Base-by-base conservation (phyloP, 331 rosid genomes). In the Cydonia oblonga region DNA sequence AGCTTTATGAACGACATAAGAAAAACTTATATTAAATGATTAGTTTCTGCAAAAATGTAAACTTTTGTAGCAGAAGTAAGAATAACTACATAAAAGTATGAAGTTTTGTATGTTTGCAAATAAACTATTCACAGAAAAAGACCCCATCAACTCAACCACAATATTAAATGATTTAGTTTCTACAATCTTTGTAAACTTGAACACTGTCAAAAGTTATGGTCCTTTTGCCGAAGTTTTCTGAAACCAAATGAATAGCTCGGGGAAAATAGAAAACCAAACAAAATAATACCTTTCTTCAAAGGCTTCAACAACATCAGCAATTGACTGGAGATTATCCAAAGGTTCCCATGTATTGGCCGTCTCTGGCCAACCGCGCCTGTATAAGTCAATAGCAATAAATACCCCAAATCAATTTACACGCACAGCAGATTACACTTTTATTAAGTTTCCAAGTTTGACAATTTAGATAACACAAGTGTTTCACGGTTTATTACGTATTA, bases 301-400 rank as follows among this genome's bases (percentile, higher is more conserved):
- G n/a, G 91, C 83, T 9, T 90, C 88, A 20, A 92, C 78, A 74
- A 92, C 84, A 83, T 92, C 98, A 3, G 93, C 87, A 66, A 91
- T 87, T 20, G 93, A 79, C 81, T 84, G 90, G 71, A 92, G 91
- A 87, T 92, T 92, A 68, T 87, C 90, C 81, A 88, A 76, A 7
- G 98, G 98, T 82, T 92, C 98, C 98, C 98, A 92, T n/a, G 98
- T 92, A 80, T 88, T 92, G 75, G 96, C 93, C 2, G 93, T 82
- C 81, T 92, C 98, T 0, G 98, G 90, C 98, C 98, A 92, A 63
- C 90, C 96, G 7, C 90, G 91, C 98, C 98, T 92, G 64, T 76
- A 44, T 76, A 75, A 51, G 46, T 29, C 64, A 82, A 42, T 18
- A 66, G 65, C 24, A 52, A 16, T 35, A 46, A 66, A 73, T 69